Conservation (phyloP, 164 flowering plant species). For the Nymphaea colorata region DNA sequence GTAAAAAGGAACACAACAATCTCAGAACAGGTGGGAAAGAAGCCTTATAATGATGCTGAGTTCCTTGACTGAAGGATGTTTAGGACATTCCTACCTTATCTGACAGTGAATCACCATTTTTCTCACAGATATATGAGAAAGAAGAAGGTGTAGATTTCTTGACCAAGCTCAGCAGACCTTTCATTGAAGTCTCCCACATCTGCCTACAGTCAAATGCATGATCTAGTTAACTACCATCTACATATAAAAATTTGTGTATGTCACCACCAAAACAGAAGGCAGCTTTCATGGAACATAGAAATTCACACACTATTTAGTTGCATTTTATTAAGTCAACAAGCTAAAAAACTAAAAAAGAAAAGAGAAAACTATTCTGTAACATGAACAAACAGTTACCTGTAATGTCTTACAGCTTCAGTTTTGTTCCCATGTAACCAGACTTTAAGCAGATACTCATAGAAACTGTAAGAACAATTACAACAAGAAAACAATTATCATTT, state of each 20-base stretch:
- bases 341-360: background rate
- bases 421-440: conserved; percentile 98
- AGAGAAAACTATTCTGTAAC: background rate
- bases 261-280: no score
- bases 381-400: conserved; percentile 31
- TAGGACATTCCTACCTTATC: conserved; percentile 49
- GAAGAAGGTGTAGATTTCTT: conserved; percentile 79
- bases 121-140: conserved; percentile 86
- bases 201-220: conserved; percentile 31
- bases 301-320: no score
- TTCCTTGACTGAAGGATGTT: background rate
- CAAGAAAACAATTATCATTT: conserved; percentile 7
- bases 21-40: background rate
- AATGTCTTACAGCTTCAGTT: conserved; percentile 60
- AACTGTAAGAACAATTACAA: conserved; percentile 39
- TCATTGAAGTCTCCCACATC: conserved; percentile 99
- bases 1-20: conserved; percentile 7
- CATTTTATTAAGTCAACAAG: background rate
- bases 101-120: conserved; percentile 47
- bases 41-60: background rate
- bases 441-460: conserved; percentile 93
- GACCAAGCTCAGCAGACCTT: conserved; percentile 68
- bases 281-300: no score
- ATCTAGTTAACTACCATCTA: background rate
- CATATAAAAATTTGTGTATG: no score